phyloP scores from a whole-genome alignment of 2,329 filamentous ascomycete genomes.

The Fusarium secorum region DNA sequence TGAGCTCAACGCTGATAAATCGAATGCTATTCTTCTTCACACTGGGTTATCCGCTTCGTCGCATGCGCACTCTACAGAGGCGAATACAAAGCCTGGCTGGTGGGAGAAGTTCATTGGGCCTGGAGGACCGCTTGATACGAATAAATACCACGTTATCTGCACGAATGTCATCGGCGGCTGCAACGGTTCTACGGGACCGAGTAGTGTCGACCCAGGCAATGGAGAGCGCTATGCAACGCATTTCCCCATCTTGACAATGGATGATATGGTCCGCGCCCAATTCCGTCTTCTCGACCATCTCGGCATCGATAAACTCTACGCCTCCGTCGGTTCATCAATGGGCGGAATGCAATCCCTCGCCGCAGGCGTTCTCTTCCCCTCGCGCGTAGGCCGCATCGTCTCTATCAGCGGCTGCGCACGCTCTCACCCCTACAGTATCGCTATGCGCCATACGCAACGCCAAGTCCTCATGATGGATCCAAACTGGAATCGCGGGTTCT shows the following conservation, averaged over 20 bases:
- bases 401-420: conserved; percentile 93
- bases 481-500: conserved; percentile 95
- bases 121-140: conserved; percentile 82
- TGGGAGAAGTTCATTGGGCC: conserved; percentile 99
- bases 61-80: conserved; percentile 89
- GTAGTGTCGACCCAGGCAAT: conserved; percentile 86
- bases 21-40: conserved; percentile 90
- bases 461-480: conserved; percentile 99
- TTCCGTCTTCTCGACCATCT: conserved; percentile 86
- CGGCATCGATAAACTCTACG: conserved; percentile 80
- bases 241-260: conserved; percentile 93
- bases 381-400: conserved; percentile 81
- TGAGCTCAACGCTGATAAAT: conserved; percentile 76
- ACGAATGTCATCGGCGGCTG: conserved; percentile 97
- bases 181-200: conserved; percentile 92
- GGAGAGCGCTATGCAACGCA: conserved; percentile 89
- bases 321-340: conserved; percentile 96
- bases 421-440: conserved; percentile 96
- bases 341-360: conserved; percentile 97
- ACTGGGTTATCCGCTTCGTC: conserved; percentile 97
- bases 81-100: conserved; percentile 91
- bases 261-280: conserved; percentile 97
- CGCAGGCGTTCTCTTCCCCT: conserved; percentile 82
- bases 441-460: conserved; percentile 96
- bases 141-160: conserved; percentile 93